Percentiles rank a stretch among this genome's conserved stretches.
phyloP scores from a whole-genome alignment of 1,284 basidiomycete genomes.

The Pseudozyma pruni region DNA sequence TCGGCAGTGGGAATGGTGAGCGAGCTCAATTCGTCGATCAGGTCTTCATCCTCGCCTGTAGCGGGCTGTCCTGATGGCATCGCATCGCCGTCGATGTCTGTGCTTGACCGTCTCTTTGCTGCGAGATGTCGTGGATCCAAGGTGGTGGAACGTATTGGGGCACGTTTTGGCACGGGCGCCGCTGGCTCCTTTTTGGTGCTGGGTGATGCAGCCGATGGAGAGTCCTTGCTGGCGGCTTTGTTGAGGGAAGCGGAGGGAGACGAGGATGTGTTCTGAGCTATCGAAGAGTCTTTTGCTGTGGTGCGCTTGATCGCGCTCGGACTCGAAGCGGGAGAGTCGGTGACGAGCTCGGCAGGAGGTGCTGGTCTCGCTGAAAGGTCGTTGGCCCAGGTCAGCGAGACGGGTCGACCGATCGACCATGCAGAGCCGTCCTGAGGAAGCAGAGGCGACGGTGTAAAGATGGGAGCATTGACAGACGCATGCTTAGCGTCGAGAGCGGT shows the following conservation, averaged over 20 bases:
- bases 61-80: conserved; percentile 14
- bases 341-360: conserved; percentile 11
- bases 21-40: conserved; percentile 18
- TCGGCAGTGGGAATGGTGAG: conserved; percentile 25
- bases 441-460: conserved; percentile 38
- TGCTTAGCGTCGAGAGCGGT: conserved; percentile 26
- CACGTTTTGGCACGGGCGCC: conserved; percentile 34
- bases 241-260: conserved; percentile 10
- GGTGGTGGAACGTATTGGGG: conserved; percentile 40
- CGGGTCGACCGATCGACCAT: conserved; percentile 27
- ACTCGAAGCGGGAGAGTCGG: conserved; percentile 18
- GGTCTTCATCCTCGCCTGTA: conserved; percentile 12
- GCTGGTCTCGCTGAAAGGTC: conserved; percentile 16
- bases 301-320: conserved; percentile 30
- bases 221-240: neutral
- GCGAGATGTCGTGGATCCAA: conserved; percentile 37
- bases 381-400: conserved; percentile 33
- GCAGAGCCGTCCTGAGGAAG: conserved; percentile 40
- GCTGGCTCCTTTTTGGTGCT: conserved; percentile 18
- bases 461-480: conserved; percentile 10
- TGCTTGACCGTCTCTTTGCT: conserved; percentile 14
- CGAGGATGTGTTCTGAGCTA: neutral
- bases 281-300: conserved; percentile 3
- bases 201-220: conserved; percentile 1
- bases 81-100: conserved; percentile 3